These are phyloP conservation scores for Ramaria sp. DNA, from an alignment of 768 basidiomycete species.

Conservation along the genomic window DNA sequence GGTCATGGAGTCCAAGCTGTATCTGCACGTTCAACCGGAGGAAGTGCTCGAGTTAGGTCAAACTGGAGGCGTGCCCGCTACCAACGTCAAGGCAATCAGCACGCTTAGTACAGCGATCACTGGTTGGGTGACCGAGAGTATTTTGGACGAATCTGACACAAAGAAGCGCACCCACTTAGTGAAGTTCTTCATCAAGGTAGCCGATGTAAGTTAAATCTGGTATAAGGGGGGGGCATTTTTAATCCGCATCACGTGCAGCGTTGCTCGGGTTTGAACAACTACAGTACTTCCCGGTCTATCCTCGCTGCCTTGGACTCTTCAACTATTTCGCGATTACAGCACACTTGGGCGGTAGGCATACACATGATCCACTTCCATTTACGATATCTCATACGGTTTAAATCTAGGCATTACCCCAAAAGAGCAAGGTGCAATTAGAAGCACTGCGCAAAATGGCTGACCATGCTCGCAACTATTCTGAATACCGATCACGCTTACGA, in stretches of 20 bases:
- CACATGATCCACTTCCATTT: background rate
- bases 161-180: slow-evolving; percentile 71
- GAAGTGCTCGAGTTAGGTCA: slow-evolving; percentile 82
- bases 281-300: slow-evolving; percentile 86
- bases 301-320: slow-evolving; percentile 93
- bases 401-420: slow-evolving; percentile 70
- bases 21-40: slow-evolving; percentile 76
- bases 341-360: slow-evolving; percentile 84
- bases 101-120: slow-evolving; percentile 88
- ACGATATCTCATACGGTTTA: background rate
- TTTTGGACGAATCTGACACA: slow-evolving; percentile 80
- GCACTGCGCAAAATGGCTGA: slow-evolving; percentile 78
- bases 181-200: slow-evolving; percentile 91
- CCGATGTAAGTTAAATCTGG: slow-evolving; percentile 50
- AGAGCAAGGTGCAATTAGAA: slow-evolving; percentile 74
- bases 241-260: slow-evolving; percentile 38
- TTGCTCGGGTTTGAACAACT: slow-evolving; percentile 76
- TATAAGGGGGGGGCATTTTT: slow-evolving; percentile 8
- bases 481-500: slow-evolving; percentile 81
- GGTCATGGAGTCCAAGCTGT: slow-evolving; percentile 84
- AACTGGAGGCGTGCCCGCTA: slow-evolving; percentile 48
- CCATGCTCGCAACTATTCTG: slow-evolving; percentile 80
- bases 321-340: slow-evolving; percentile 81
- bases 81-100: slow-evolving; percentile 75
- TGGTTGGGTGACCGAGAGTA: slow-evolving; percentile 93